A percentile compares a stretch with the other conserved stretches of the same genome.
These are phyloP conservation scores for Fusarium longipes DNA, from an alignment of 2,329 filamentous ascomycete species.

Conservation along the genomic window DNA sequence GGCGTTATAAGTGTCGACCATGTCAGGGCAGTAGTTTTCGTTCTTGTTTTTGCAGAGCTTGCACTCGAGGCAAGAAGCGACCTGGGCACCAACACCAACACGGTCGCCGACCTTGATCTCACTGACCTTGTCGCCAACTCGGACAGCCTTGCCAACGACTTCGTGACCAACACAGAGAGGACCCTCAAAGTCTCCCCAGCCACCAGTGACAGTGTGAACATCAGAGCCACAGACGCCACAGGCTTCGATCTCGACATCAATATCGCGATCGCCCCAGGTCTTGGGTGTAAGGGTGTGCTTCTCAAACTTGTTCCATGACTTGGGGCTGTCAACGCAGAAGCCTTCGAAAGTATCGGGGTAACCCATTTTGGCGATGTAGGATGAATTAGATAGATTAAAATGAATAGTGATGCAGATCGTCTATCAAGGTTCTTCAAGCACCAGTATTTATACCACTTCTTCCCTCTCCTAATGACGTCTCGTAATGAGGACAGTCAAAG, in stretches of 20 bases:
- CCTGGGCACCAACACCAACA: constrained; percentile 57
- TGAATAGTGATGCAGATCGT: not conserved
- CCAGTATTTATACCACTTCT: constrained; percentile 23
- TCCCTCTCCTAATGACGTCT: constrained; percentile 20
- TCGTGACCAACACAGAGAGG: constrained; percentile 72
- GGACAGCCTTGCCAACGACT: constrained; percentile 69
- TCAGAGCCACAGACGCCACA: constrained; percentile 75
- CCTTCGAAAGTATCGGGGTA: constrained; percentile 59
- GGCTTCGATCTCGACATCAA: constrained; percentile 74
- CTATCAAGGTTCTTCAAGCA: constrained; percentile 26
- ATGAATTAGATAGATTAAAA: not conserved
- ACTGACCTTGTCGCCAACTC: constrained; percentile 62
- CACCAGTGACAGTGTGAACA: constrained; percentile 60
- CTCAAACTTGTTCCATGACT: constrained; percentile 56
- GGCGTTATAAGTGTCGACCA: constrained; percentile 67
- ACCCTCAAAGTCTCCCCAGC: constrained; percentile 58
- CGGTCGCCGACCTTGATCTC: constrained; percentile 70
- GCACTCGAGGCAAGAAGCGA: constrained; percentile 49
- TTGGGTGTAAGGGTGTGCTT: constrained; percentile 64
- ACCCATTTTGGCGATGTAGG: constrained; percentile 49
- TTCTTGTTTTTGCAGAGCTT: constrained; percentile 60
- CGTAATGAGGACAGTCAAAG: not conserved
- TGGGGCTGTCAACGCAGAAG: constrained; percentile 57
- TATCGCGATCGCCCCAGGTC: constrained; percentile 71
- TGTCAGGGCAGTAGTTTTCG: constrained; percentile 70